Base-by-base conservation (phyloP, 805 yeast genomes). In the Teunomyces gatunensis region DNA sequence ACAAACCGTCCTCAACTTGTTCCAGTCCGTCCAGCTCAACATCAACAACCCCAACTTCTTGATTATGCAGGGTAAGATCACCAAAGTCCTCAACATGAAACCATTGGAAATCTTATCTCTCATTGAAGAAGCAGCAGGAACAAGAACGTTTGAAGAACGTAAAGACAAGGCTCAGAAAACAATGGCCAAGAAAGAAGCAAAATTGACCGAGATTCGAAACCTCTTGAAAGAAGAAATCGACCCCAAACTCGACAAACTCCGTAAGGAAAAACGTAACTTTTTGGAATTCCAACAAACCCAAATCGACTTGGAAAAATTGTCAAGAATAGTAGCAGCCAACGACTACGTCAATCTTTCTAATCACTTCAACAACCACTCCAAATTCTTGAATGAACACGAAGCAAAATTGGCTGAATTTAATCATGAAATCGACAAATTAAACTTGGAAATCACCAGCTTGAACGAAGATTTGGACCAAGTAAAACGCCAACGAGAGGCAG, bases 61-160 rank as follows among this genome's bases (percentile, higher is more conserved):
- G 57, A 94, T 94, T 60, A 94, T 95, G 99, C 99, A 94, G 69
- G 99, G 99, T 50, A 89, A 90, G 63, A 94, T 95, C 69, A 95
- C 99, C 29, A 92, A 94, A 65, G 97, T 94, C 54, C 77, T 94
- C 59, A 94, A 94, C 65, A 94, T 94, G 98, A 89, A 88, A 58
- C 96, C 99, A 0, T 73, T 81, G 1, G 98, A 94, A 65, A 87
- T 92, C 36, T 68, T 94, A 53, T 84, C 96, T 4, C 75, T 94
- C 55, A 89, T 94, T 46, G 99, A 94, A 67, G 99, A 94, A 68
- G 99, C 99, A 0, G 96, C 99, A 0, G 99, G 99, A 5, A 94
- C 99, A 0, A 83, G 92, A 53, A 88, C 92, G 77, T 94, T 89
- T 61, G 98, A 94, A 65, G 96, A 90, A 52, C 81, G 97, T 53